These are phyloP conservation scores for Escallonia rubra DNA, from an alignment of 129 eudicot species.

Conservation along the genomic window DNA sequence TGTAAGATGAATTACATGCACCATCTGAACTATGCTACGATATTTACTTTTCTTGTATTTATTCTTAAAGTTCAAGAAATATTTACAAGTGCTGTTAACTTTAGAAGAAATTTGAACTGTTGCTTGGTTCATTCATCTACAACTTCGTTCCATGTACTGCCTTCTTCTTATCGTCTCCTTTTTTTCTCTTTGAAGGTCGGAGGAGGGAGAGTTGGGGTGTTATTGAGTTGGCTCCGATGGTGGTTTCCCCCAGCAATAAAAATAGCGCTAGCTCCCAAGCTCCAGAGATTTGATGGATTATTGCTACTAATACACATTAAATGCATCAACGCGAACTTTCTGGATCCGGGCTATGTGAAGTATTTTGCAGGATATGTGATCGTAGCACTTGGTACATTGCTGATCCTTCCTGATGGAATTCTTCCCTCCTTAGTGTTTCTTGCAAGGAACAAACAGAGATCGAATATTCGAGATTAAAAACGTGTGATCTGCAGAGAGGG, in stretches of 20 bases:
- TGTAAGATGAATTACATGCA: no score
- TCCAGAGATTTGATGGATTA: neutral
- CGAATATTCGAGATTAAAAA: constrained; percentile 30
- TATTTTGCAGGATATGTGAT: constrained; percentile 24
- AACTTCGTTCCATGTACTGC: no score
- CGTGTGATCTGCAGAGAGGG: constrained; percentile 64
- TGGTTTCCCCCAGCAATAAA: no score
- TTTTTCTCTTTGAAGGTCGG: no score
- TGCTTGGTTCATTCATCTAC: no score
- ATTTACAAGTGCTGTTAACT: constrained; percentile 1
- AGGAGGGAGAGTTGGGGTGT: no score
- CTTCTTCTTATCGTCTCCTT: no score
- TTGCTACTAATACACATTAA: neutral
- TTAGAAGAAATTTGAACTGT: neutral
- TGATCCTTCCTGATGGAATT: constrained; percentile 30
- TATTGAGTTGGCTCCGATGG: no score
- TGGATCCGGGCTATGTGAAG: neutral
- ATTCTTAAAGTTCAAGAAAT: neutral
- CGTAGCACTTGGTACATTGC: constrained; percentile 26
- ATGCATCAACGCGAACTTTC: constrained; percentile 11
- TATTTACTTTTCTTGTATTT: neutral
- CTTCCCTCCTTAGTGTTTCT: constrained; percentile 52
- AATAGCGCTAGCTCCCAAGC: no score
- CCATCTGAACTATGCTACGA: no score
- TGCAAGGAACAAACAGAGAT: constrained; percentile 45